Evolutionary conservation across 805 yeast species (phyloP), one percentile per base, ranked within the genome.

Genomic region (Saccharomycopsis fibuligera): DNA sequence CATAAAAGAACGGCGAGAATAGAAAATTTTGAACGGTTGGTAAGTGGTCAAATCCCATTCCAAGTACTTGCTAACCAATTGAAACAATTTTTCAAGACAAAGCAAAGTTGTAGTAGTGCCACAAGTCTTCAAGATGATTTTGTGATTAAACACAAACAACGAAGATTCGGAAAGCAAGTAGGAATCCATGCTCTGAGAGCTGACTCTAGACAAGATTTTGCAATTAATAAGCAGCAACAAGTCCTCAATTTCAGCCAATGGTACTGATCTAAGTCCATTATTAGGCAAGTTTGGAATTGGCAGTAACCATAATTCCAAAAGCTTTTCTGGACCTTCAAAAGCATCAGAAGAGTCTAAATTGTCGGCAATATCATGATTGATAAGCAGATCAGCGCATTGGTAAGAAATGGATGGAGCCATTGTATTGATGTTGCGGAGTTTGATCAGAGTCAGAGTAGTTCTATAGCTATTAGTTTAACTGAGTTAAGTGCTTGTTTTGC

Each of bases 321-420:
- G 72, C 66, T 91, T 93, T 66, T 91, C 98, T 29, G 99, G 98
- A 5, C 99, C 98, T 70, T 91, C 98, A 62, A 91, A 91, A 2
- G 97, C 96, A 61, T 80, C 84, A 12, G 95, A 74, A 17, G 96
- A 89, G 68, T 90, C 97, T 55, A 90, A 70, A 52, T 77, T 75
- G 40, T 80, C 81, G 6, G 95, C 83, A 44, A 86, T 70, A 53
- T 83, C 86, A 64, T 84, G 91, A 65, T 90, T 90, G 58, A 88
- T 79, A 61, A 73, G 80, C 19, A 74, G 62, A 58, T 72, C 75
- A 49, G 68, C 67, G 19, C 33, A 31, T 23, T 36, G 16, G 21
- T 19, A 41, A 22, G 51, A 30, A 16, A 36, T 41, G 23, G 35
- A 29, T 42, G 38, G 45, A 16, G 48, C 24, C 48, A 36, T 45